These are phyloP conservation scores for Chaetomium sp. DNA, from an alignment of 2,329 filamentous ascomycete genomes.

Conservation along the genomic window DNA sequence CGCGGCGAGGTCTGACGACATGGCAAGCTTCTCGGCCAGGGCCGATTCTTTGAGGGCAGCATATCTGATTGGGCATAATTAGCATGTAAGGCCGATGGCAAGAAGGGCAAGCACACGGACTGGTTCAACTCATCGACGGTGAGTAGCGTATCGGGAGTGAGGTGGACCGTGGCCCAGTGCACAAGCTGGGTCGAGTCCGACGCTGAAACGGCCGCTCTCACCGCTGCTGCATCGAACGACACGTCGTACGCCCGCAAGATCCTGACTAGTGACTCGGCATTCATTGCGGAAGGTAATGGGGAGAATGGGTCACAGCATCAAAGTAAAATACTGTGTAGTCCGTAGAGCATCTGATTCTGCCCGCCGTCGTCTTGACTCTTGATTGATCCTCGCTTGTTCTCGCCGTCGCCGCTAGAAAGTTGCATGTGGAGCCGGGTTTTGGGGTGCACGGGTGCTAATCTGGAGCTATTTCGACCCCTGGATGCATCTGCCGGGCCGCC, in stretches of 20 bases:
- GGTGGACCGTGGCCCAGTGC: slow-evolving; percentile 54
- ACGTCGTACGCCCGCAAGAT: slow-evolving; percentile 40
- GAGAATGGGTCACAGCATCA: background rate
- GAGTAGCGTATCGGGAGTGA: slow-evolving; percentile 55
- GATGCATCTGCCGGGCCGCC: slow-evolving; percentile 12
- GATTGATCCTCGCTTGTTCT: background rate
- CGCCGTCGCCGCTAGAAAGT: background rate
- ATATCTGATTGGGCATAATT: slow-evolving; percentile 47
- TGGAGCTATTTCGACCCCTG: slow-evolving; percentile 14
- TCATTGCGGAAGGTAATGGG: slow-evolving; percentile 27
- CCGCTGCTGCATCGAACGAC: slow-evolving; percentile 41
- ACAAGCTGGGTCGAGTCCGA: slow-evolving; percentile 40
- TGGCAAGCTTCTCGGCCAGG: slow-evolving; percentile 50
- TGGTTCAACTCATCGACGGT: slow-evolving; percentile 56
- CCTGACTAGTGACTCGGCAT: slow-evolving; percentile 37
- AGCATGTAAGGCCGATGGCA: background rate
- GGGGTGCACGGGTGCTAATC: background rate
- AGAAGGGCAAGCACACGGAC: slow-evolving; percentile 43
- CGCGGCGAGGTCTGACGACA: slow-evolving; percentile 49
- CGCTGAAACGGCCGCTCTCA: slow-evolving; percentile 28
- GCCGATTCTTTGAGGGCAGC: slow-evolving; percentile 52
- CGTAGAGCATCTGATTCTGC: background rate
- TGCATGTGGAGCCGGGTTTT: background rate
- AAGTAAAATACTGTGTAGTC: background rate
- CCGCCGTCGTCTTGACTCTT: background rate